Evolutionary conservation across 2,329 filamentous ascomycete species (phyloP), one percentile per base, ranked within the genome.

Genomic region (Sphaerulina populicola): DNA sequence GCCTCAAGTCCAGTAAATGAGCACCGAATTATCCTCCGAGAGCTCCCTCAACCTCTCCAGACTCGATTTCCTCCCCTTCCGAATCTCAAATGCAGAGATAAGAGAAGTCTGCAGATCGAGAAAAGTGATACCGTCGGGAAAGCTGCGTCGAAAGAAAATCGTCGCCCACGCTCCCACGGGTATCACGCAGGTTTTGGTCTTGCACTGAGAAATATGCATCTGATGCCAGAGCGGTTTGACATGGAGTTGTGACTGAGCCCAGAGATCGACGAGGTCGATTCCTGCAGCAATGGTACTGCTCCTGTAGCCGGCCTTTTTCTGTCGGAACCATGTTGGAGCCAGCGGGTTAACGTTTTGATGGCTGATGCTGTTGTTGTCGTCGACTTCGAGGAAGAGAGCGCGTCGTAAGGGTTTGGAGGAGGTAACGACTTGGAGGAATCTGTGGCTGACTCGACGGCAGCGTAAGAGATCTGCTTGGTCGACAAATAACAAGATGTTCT

Each of bases 51-150:
- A 41, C 15, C 56, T 44, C 42, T 60, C 57, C 8, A 39, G 44
- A 15, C 41, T 49, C 1, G 52, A 52, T 27, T 41, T 45, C 18
- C 53, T 27, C 1, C 56, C 57, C 29, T 58, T 58, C 12, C 56
- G 30, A 6, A 60, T 51, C 27, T 60, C 50, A 18, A 53, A 58
- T 10, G 57, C 57, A 30, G 57, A 52, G 30, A 60, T 55, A 4
- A 60, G 45, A 9, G 57, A 56, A 4, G 47, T 44, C 23, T 55
- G 47, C 11, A 60, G 38, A 41, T 60, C 56, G 2, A 52, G 54
- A 37, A 58, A 58, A 6, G 56, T 60, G 54, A 60, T 60, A 27
- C 57, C 57, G 23, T 57, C 54, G 12, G 56, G 52, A 36, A 58
- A 60, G 15, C 44, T 52, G 18, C 56, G 50, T n/a, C 54, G 37